A percentile compares a stretch with the other conserved stretches of the same genome.
phyloP scores from a whole-genome alignment of 176 grass and related monocot species.

The Saccharum spontaneum region DNA sequence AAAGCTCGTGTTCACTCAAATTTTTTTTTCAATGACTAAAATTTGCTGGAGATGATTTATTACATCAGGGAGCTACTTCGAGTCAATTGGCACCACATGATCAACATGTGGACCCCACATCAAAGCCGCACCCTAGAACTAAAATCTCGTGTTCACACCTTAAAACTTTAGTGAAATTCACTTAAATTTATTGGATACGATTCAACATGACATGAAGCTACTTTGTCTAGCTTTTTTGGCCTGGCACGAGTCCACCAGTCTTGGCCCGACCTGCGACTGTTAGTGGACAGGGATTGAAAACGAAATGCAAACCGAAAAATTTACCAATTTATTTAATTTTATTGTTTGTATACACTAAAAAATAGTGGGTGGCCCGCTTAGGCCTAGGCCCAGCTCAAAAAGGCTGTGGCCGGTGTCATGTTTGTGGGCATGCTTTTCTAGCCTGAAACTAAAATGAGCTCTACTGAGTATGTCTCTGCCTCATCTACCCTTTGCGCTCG shows the following conservation, averaged over 20 bases:
- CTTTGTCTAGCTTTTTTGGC: neutral
- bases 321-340: neutral
- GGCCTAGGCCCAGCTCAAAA: neutral
- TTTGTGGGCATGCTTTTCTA: neutral
- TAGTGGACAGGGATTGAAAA: neutral
- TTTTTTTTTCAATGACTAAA: too few species aligned
- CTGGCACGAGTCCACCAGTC: neutral
- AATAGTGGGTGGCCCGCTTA: neutral
- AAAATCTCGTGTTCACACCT: neutral
- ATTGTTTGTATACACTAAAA: neutral
- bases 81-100: neutral
- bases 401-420: neutral
- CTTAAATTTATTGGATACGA: neutral
- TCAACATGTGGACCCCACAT: neutral
- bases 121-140: neutral
- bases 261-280: neutral
- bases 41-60: too few species aligned
- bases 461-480: too few species aligned
- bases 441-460: too few species aligned
- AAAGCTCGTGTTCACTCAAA: neutral
- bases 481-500: too few species aligned
- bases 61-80: neutral
- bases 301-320: neutral
- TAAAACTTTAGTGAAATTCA: neutral
- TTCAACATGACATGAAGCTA: neutral